A percentile compares a stretch with the other conserved stretches of the same genome.
Evolutionary conservation across 2,329 filamentous ascomycete species (phyloP).

Genomic region (Ceratocystis eucalypticola): DNA sequence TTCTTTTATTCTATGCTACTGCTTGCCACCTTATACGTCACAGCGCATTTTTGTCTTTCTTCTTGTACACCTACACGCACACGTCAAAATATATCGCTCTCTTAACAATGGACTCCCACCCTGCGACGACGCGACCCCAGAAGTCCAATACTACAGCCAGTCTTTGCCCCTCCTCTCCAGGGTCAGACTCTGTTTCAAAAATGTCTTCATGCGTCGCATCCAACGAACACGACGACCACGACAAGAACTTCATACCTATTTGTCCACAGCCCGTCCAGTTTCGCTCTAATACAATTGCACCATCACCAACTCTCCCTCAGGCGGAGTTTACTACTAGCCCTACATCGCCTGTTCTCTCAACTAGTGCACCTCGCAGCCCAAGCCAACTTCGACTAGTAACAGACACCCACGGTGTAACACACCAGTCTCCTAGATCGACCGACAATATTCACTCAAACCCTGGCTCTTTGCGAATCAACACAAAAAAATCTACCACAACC

Average conservation of each 20-base stretch:
- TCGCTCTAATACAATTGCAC: slow-evolving; percentile 19
- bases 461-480: slow-evolving; percentile 25
- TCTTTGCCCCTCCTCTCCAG: slow-evolving; percentile 2
- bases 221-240: neutral
- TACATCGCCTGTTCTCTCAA: slow-evolving; percentile 16
- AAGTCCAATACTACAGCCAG: neutral
- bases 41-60: neutral
- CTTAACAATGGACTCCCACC: neutral
- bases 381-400: slow-evolving; percentile 21
- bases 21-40: slow-evolving; percentile 1
- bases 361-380: slow-evolving; percentile 18
- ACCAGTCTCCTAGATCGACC: slow-evolving; percentile 13
- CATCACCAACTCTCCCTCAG: slow-evolving; percentile 17
- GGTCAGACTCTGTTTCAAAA: slow-evolving; percentile 9
- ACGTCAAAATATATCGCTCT: neutral
- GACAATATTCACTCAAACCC: slow-evolving; percentile 10
- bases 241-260: neutral
- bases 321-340: slow-evolving; percentile 19
- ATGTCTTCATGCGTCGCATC: neutral
- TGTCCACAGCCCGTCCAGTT: slow-evolving; percentile 13
- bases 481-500: slow-evolving; percentile 32
- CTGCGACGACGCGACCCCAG: neutral
- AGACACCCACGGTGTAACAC: slow-evolving; percentile 18
- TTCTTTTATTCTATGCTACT: neutral
- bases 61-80: neutral